A percentile compares a stretch with the other conserved stretches of the same genome.
These are phyloP conservation scores for Schizochytrium sp. DNA, from an alignment of 108 stramenopile species.

Conservation along the genomic window DNA sequence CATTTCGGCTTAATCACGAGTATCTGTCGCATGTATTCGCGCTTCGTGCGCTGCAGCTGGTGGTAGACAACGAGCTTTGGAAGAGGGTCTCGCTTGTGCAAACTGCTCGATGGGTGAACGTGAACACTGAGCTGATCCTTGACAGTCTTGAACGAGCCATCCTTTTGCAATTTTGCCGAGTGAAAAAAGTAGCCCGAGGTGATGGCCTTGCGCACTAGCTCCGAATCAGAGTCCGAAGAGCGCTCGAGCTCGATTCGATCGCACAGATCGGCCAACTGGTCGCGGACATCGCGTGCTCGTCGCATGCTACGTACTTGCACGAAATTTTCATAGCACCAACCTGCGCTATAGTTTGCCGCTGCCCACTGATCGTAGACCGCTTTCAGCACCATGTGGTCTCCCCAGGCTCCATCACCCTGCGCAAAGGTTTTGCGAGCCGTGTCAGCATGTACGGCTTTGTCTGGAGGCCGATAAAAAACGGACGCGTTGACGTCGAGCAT, in stretches of 20 bases:
- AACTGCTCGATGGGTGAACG: conserved; percentile 88
- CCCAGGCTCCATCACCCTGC: conserved; percentile 72
- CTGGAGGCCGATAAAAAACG: conserved; percentile 93
- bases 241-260: conserved; percentile 93
- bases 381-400: conserved; percentile 82
- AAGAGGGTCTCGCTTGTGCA: conserved; percentile 80
- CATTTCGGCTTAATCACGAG: conserved; percentile 84
- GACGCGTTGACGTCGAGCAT: conserved; percentile 88
- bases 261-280: conserved; percentile 92
- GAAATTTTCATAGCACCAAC: conserved; percentile 98
- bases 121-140: conserved; percentile 86
- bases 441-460: conserved; percentile 93
- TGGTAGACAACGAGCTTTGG: conserved; percentile 86
- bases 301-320: conserved; percentile 85
- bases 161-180: conserved; percentile 70
- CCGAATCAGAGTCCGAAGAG: conserved; percentile 62
- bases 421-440: conserved; percentile 93
- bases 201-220: conserved; percentile 74
- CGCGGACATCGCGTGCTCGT: conserved; percentile 89
- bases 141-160: conserved; percentile 89
- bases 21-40: conserved; percentile 96
- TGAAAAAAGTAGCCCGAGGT: conserved; percentile 98
- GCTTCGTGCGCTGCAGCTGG: conserved; percentile 91
- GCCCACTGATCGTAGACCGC: conserved; percentile 89
- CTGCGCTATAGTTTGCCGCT: conserved; percentile 75